Base-by-base conservation (phyloP, 106 monocot species). In the Dioscorea alata region DNA sequence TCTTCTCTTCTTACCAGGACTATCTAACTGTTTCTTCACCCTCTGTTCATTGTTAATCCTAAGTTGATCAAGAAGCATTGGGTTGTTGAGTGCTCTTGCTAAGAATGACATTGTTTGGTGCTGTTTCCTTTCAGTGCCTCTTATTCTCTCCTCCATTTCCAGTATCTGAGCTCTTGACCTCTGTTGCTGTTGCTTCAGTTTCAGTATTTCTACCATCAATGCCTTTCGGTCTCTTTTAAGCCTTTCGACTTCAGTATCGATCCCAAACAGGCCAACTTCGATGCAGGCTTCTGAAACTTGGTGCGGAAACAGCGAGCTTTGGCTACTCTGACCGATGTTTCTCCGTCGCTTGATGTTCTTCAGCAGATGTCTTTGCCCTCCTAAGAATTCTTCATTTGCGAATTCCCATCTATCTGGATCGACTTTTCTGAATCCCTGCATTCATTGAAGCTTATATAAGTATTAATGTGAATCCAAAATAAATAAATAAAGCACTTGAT, bases 361-460 rank as follows among this genome's bases (percentile, higher is more conserved):
- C 2, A 66, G 48, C 0, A 66, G n/a, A 66, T 66, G 49, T 48
- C 49, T 66, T 20, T 66, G 66, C n/a, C 49, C 66, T 50, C 49
- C 33, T 16, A 64, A 32, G 19, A 64, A 64, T 33, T 13, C 63
- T 42, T 64, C 35, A 9, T 64, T 64, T 12, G 63, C 63, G 33
- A 64, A 64, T 34, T 64, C 63, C 63, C 63, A 64, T 64, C 63
- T 0, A 24, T 66, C 66, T 23, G 66, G 23, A 66, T 66, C 66
- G 4, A 66, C 48, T 22, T 66, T 66, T 17, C 66, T 14, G 66
- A 66, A 66, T 15, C 66, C 66, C 66, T 66, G 50, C 16, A 60
- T 28, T 28, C 28, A 28, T 28, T 28, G 58, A 59, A 51, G 17
- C 51, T 17, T 4, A 17, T 13, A 4, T 51, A 12, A 17, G 51